Percentiles rank a stretch among this genome's conserved stretches.
Evolutionary conservation across 2,329 filamentous ascomycete species (phyloP).

Genomic region (Sclerotinia borealis): DNA sequence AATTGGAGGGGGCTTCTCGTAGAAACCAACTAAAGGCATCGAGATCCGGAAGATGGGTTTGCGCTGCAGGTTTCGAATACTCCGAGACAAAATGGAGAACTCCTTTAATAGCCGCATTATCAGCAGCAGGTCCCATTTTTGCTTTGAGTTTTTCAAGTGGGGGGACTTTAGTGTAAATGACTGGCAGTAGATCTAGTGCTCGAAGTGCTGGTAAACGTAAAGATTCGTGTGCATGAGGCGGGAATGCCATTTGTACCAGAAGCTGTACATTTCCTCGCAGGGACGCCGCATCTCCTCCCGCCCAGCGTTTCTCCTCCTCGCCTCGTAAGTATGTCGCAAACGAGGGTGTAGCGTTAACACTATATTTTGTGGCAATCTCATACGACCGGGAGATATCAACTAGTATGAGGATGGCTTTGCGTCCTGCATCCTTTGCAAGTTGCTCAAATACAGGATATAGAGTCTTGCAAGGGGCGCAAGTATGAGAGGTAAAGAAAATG

Average conservation of each 20-base stretch:
- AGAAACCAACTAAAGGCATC: conserved; percentile 58
- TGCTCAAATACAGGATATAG: conserved; percentile 79
- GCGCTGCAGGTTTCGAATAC: conserved; percentile 50
- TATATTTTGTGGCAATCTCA: conserved; percentile 58
- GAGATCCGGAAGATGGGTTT: conserved; percentile 67
- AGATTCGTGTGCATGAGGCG: conserved; percentile 67
- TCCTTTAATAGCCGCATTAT: conserved; percentile 53
- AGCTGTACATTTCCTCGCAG: conserved; percentile 68
- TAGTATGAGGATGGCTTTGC: conserved; percentile 69
- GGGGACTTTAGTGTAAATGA: conserved; percentile 69
- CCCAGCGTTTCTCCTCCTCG: conserved; percentile 72
- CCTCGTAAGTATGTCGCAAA: conserved; percentile 81
- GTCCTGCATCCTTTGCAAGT: conserved; percentile 65
- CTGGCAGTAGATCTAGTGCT: conserved; percentile 53
- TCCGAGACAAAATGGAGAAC: conserved; percentile 67
- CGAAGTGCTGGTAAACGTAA: conserved; percentile 67
- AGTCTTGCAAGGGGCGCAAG: conserved; percentile 76
- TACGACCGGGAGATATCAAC: conserved; percentile 67
- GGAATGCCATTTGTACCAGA: conserved; percentile 68
- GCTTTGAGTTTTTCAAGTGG: conserved; percentile 74
- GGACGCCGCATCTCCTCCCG: conserved; percentile 62
- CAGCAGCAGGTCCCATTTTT: conserved; percentile 65
- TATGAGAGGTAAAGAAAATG: conserved; percentile 88
- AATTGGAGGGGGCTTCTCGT: conserved; percentile 43
- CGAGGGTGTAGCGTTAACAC: conserved; percentile 73